phyloP scores from a whole-genome alignment of 139 green algal species.

The Haematococcus lacustris region DNA sequence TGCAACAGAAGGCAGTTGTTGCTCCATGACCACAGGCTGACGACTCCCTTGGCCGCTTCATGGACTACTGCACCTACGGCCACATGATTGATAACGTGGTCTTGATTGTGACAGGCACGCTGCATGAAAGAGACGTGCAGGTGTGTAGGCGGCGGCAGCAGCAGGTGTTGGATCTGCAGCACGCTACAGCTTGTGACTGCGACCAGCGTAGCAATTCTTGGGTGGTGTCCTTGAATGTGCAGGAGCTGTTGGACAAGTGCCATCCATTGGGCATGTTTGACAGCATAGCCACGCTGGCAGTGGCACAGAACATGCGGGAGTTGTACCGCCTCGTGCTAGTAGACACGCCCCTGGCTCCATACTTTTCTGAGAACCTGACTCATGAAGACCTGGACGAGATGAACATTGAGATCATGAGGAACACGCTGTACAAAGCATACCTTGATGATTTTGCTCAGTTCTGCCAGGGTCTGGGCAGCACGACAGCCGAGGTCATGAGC shows the following conservation, averaged over 20 bases:
- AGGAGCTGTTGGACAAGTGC: conserved; percentile 97
- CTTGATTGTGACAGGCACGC: conserved; percentile 93
- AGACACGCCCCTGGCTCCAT: conserved; percentile 93
- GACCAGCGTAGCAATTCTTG: too few species aligned
- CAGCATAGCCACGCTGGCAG: conserved; percentile 86
- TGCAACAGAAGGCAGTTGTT: too few species aligned
- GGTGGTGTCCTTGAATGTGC: too few species aligned
- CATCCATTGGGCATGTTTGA: conserved; percentile 98
- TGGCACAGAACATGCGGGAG: conserved; percentile 94
- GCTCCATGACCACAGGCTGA: too few species aligned
- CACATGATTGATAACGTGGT: conserved; percentile 99
- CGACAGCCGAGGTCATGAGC: conserved; percentile 86
- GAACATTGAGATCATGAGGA: conserved; percentile 98
- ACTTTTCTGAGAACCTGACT: conserved; percentile 83
- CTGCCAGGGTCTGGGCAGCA: conserved; percentile 73
- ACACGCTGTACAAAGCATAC: conserved; percentile 98
- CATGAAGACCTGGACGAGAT: conserved; percentile 97
- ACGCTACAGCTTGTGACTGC: too few species aligned
- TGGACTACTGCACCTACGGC: conserved; percentile 98
- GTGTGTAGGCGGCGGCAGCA: too few species aligned
- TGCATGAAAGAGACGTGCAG: conserved; percentile 94
- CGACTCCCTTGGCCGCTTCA: conserved; percentile 80
- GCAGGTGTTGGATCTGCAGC: too few species aligned
- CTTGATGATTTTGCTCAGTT: conserved; percentile 93
- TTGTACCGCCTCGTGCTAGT: conserved; percentile 94